Conservation (phyloP, 106 monocot genomes). For the Dactylorhiza incarnata region DNA sequence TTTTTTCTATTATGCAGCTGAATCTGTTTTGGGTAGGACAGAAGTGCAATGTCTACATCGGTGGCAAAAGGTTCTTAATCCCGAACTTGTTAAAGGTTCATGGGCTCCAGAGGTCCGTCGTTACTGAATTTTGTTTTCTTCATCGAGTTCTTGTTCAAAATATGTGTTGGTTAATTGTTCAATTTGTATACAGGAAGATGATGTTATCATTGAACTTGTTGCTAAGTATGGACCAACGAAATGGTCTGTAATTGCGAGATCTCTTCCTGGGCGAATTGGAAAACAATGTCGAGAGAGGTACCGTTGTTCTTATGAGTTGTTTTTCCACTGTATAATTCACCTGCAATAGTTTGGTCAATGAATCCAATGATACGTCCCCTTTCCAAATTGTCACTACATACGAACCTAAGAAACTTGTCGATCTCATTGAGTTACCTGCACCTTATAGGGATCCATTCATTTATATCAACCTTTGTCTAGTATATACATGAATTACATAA, state of each 20-base stretch:
- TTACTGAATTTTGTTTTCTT: background rate
- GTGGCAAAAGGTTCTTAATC: conserved; percentile 99
- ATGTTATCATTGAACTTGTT: conserved; percentile 77
- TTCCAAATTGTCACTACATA: too few species aligned
- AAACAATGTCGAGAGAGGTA: conserved; percentile 71
- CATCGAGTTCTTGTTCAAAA: too few species aligned
- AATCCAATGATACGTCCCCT: too few species aligned
- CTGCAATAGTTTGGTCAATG: too few species aligned
- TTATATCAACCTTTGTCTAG: too few species aligned
- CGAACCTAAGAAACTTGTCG: too few species aligned
- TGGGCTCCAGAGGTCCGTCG: conserved; percentile 73
- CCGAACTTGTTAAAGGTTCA: conserved; percentile 84
- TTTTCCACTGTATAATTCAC: background rate
- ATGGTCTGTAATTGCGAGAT: conserved; percentile 87
- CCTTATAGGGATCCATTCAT: too few species aligned
- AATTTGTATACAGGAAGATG: conserved; percentile 62
- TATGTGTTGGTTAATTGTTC: too few species aligned
- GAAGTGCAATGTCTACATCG: conserved; percentile 97
- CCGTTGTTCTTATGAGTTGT: background rate
- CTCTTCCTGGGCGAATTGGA: conserved; percentile 90
- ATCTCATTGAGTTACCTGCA: too few species aligned
- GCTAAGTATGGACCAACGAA: conserved; percentile 77
- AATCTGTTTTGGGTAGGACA: conserved; percentile 71
- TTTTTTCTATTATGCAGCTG: conserved; percentile 36
- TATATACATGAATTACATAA: too few species aligned